Evolutionary conservation across 129 eudicot genomes (phyloP), one percentile per base, ranked within the genome.

Genomic region (Chrysanthemum lavandulifolium): DNA sequence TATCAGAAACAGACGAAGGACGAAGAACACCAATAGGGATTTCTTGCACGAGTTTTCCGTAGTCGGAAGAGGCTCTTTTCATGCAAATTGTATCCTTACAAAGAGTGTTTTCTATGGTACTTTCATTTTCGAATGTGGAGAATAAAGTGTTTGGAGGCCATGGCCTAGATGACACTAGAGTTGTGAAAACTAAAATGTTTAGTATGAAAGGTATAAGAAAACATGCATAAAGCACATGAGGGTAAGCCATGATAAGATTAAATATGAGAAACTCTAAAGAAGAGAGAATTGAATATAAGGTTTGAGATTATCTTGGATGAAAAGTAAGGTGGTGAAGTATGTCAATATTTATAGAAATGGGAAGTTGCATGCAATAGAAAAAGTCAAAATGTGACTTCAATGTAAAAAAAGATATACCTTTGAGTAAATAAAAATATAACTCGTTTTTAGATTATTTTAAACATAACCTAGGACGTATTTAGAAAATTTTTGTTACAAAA

Each of bases 1-100:
- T 73, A 48, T 79, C 83, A 10, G 74, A 73, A 45, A 67, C 69
- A 1, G 79, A 79, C 0, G 71, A 73, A 10, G 83, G 79, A 3
- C 23, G 65, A 21, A 79, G 83, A 63, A 79, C 79, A 0, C 74
- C 83, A 7, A 66, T 58, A 23, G 83, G 79, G 75, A 73, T 55
- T 21, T 79, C 59, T 49, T 79, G 83, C 21, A 67, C 55, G 5
- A 79, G 49, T 9, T 73, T 74, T 4, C 83, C 83, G 19, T 57
- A 79, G 13, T 79, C 83, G 13, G 83, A 65, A 67, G 83, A 79
- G 18, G 83, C 83, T 16, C 11, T 67, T 59, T 49, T 49, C 40
- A 79, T 79, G 68, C 79, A 73, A 59, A 6, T 33, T 3, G 83
- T 18, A 27, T 79, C 65, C 2, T n/a, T 73, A 40, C 79, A 73